phyloP scores from a whole-genome alignment of 2,329 filamentous ascomycete genomes.

The Tolypocladium cylindrosporum region DNA sequence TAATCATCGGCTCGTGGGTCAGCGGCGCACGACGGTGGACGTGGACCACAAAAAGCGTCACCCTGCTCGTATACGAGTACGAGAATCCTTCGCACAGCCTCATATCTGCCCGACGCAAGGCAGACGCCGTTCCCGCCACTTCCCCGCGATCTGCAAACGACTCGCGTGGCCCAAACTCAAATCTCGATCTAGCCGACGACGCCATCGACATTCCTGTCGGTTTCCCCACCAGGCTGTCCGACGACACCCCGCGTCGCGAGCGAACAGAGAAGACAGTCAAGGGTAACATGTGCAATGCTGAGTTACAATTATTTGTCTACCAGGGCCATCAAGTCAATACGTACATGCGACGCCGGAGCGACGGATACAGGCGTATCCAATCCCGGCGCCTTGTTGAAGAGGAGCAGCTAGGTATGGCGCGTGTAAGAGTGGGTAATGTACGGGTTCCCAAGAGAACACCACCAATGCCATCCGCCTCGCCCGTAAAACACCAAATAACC shows the following conservation, averaged over 20 bases:
- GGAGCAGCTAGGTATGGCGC: conserved; percentile 12
- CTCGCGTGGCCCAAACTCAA: background rate
- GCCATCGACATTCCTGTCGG: background rate
- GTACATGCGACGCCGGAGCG: conserved; percentile 7
- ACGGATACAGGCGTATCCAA: conserved; percentile 9
- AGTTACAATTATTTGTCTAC: conserved; percentile 21
- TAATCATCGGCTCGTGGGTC: background rate
- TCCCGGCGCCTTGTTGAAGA: conserved; percentile 11
- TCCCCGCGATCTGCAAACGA: background rate
- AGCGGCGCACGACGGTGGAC: background rate
- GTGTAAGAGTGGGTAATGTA: conserved; percentile 7
- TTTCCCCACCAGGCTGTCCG: background rate
- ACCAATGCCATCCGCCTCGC: background rate
- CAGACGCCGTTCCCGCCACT: background rate
- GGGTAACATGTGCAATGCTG: conserved; percentile 15
- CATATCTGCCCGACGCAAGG: background rate
- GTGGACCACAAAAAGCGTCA: background rate
- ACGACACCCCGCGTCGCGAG: background rate
- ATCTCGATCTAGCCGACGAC: background rate
- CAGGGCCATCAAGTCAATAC: conserved; percentile 20
- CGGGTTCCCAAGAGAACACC: conserved; percentile 6
- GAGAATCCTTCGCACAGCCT: background rate
- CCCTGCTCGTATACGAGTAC: background rate
- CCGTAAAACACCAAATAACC: conserved; percentile 11
- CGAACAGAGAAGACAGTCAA: background rate